Evolutionary conservation across 371 early-diverging fungal species (phyloP), one percentile per base, ranked within the genome.

Genomic region (Saksenaea vasiformis): DNA sequence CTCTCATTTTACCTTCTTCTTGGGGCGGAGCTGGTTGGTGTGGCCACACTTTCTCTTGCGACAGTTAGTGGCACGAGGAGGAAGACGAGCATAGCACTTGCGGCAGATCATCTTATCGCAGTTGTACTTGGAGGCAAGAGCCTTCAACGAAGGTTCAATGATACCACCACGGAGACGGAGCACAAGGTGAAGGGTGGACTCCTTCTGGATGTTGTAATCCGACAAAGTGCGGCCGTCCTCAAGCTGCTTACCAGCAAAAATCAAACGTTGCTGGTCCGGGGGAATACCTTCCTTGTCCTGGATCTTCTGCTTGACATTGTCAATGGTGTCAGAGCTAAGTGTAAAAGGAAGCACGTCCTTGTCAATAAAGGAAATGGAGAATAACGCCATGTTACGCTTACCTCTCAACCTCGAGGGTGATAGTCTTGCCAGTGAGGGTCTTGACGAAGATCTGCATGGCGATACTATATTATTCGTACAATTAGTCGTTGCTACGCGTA

Each of bases 31-130:
- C 88, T 99, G 98, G 92, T 94, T 98, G 82, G 94, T 88, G 91
- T 97, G 98, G 65, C 99, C 99, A 83, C 99, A 99, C 93, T 97
- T 96, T 91, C 93, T 95, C 97, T 99, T 99, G 75, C 99, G 93
- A 92, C 99, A 99, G 96, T 98, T 98, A 85, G 97, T 97, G 71
- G 99, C 99, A 87, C 98, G 95, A 70, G 97, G 97, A 66, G 98
- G 99, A 67, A 98, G 93, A 82, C 98, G 96, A 67, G 99, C 99
- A 83, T 99, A 99, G 88, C 99, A 96, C 87, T 98, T 98, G 82
- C 99, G 95, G 95, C 99, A 98, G 76, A 98, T 93, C 94, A 92
- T 94, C 94, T 98, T 98, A 60, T 98, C 99, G 91, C 98, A 97
- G 93, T 97, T 96, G 93, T 92, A 97, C 90, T 96, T 97, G 83